Evolutionary conservation across 2,329 filamentous ascomycete genomes (phyloP).

Genomic region (Fusarium udum): DNA sequence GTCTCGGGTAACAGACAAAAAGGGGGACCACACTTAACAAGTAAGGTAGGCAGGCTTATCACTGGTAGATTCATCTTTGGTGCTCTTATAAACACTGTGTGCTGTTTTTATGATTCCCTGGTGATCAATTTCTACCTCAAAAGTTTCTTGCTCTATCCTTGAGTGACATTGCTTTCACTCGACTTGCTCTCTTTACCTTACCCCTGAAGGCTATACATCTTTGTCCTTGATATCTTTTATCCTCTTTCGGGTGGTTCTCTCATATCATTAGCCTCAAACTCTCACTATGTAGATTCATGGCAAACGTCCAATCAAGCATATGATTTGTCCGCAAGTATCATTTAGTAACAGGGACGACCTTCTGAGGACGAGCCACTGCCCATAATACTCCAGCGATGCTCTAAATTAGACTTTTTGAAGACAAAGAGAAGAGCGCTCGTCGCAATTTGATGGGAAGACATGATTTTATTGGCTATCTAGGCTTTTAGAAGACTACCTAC

Average conservation of each 20-base stretch:
- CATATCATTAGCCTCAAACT: no score
- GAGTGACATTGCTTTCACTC: not conserved
- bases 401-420: not conserved
- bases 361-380: not conserved
- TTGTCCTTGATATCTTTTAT: no score
- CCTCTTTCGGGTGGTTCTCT: no score
- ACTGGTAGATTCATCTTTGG: no score
- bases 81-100: not conserved
- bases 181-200: not conserved
- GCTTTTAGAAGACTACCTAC: not conserved
- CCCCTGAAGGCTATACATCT: not conserved
- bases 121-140: not conserved
- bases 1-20: not conserved
- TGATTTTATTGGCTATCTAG: not conserved
- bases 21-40: not conserved
- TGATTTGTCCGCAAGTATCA: not conserved
- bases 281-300: not conserved
- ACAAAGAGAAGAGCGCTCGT: accelerated
- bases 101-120: accelerated
- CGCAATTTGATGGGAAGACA: not conserved
- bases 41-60: not conserved
- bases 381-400: not conserved
- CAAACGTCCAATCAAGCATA: not conserved
- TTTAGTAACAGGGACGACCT: not conserved
- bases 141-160: no score